Evolutionary conservation across 1,284 basidiomycete genomes (phyloP).

Genomic region (Ceratobasidium sp.): DNA sequence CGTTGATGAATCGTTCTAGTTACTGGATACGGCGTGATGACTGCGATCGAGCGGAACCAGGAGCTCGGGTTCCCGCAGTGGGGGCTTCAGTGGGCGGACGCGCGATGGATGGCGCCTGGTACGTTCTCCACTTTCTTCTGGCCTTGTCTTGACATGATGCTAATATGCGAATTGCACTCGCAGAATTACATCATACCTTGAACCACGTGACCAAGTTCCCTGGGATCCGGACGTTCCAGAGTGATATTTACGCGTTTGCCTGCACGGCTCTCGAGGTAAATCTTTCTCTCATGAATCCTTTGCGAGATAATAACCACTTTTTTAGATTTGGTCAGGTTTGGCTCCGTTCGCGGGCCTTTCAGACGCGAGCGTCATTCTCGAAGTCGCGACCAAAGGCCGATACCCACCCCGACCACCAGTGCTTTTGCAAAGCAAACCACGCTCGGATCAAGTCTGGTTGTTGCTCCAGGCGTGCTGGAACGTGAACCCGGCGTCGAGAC

Average conservation of each 20-base stretch:
- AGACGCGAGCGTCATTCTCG: conserved; percentile 37
- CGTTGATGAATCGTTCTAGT: not conserved
- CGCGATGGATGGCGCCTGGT: conserved; percentile 43
- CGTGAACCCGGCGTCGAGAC: conserved; percentile 9
- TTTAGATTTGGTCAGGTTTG: conserved; percentile 20
- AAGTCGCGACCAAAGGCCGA: conserved; percentile 39
- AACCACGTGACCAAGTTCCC: conserved; percentile 42
- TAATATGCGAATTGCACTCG: not conserved
- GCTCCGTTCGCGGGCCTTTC: conserved; percentile 33
- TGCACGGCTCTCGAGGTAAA: conserved; percentile 42
- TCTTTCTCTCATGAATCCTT: not conserved
- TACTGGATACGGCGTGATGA: conserved; percentile 39
- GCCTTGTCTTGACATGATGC: not conserved
- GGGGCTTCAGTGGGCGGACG: conserved; percentile 36
- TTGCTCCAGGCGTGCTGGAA: conserved; percentile 42
- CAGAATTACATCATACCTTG: conserved; percentile 31
- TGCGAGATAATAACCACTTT: not conserved
- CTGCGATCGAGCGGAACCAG: conserved; percentile 40
- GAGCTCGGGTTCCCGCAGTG: conserved; percentile 43
- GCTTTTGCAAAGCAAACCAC: conserved; percentile 1
- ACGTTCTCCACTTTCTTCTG: not conserved
- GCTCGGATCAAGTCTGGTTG: conserved; percentile 37
- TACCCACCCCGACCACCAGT: conserved; percentile 20
- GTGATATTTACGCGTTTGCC: conserved; percentile 37
- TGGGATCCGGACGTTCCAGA: conserved; percentile 27